phyloP scores from a whole-genome alignment of 495 filamentous ascomycete species.

The Lepidopterella palustris region DNA sequence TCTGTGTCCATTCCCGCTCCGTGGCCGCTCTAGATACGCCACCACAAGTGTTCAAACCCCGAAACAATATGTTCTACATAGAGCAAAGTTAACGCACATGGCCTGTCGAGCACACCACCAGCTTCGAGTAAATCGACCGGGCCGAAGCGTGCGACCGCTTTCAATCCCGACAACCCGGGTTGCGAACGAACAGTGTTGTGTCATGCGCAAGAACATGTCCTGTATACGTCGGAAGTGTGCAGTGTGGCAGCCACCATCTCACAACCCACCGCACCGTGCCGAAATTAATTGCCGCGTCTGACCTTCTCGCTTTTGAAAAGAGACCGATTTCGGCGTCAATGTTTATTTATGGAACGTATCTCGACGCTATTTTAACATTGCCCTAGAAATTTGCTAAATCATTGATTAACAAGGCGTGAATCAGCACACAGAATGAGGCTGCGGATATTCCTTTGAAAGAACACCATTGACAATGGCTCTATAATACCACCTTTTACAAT shows the following conservation, averaged over 20 bases:
- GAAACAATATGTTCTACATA: conserved; percentile 11
- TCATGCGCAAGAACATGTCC: conserved; percentile 23
- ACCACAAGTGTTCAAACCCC: conserved; percentile 1
- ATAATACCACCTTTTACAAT: background rate
- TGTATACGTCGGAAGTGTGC: conserved; percentile 4
- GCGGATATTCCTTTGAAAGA: background rate
- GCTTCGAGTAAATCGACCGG: background rate
- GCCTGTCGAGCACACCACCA: conserved; percentile 14
- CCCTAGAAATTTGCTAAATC: background rate
- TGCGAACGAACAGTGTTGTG: conserved; percentile 21
- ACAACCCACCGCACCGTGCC: conserved; percentile 14
- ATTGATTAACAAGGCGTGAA: background rate
- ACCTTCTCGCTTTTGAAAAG: background rate
- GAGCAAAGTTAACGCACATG: conserved; percentile 23
- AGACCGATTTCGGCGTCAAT: background rate
- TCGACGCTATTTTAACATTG: background rate
- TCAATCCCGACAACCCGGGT: conserved; percentile 23
- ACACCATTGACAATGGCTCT: background rate
- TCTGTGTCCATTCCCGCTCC: conserved; percentile 4
- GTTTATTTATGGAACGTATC: background rate
- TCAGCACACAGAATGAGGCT: background rate
- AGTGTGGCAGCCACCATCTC: background rate
- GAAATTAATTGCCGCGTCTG: background rate
- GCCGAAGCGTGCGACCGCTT: conserved; percentile 18
- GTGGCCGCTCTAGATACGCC: background rate